Conservation (phyloP, 2,329 filamentous ascomycete species). For the Xylariaceae sp. region DNA sequence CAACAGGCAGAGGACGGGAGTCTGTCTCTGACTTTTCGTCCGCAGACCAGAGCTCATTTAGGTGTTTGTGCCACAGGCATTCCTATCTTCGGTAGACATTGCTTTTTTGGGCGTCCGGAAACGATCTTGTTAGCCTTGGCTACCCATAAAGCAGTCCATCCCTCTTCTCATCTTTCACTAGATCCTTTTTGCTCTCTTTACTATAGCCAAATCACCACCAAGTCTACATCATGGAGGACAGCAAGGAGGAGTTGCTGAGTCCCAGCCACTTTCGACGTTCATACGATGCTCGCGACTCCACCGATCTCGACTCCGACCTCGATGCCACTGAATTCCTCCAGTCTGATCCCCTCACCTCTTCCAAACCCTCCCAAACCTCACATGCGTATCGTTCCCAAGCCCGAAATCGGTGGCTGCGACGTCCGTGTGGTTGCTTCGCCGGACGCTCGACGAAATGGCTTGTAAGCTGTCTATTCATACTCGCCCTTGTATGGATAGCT, state of each 20-base stretch:
- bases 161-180: too few species aligned
- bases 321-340: constrained; percentile 31
- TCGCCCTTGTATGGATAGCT: constrained; percentile 32
- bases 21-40: too few species aligned
- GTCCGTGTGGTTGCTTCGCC: constrained; percentile 18
- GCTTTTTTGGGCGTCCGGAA: too few species aligned
- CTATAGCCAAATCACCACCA: too few species aligned
- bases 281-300: constrained; percentile 25
- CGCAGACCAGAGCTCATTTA: too few species aligned
- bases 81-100: too few species aligned
- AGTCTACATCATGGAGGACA: constrained; percentile 7
- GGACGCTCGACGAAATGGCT: constrained; percentile 34
- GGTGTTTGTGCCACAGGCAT: too few species aligned
- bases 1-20: too few species aligned
- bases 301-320: constrained; percentile 27
- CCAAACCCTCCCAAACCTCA: constrained; percentile 15
- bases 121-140: too few species aligned
- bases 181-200: too few species aligned
- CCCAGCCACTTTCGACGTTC: constrained; percentile 27
- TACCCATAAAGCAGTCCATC: too few species aligned
- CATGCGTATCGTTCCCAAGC: constrained; percentile 15
- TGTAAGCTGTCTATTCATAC: constrained; percentile 24
- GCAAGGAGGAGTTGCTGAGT: constrained; percentile 18
- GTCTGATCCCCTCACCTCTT: constrained; percentile 27
- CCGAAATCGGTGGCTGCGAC: constrained; percentile 21